Evolutionary conservation across 1,284 basidiomycete species (phyloP).

Genomic region (Ustilago curta): DNA sequence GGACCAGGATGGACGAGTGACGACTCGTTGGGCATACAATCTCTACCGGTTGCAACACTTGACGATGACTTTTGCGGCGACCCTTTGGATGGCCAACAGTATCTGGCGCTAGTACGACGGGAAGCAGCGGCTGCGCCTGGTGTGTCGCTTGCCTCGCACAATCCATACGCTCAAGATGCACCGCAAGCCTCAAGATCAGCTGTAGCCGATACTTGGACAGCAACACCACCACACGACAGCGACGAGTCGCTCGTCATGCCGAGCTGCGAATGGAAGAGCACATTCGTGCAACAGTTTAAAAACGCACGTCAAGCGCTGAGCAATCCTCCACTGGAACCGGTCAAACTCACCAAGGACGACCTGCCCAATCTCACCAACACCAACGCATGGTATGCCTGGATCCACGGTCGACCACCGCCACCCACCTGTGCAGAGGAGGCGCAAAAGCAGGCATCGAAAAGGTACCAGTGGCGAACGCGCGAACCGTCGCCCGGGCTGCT

Average conservation of each 20-base stretch:
- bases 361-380: constrained; percentile 39
- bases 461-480: constrained; percentile 26
- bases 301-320: constrained; percentile 40
- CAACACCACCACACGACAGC: neutral
- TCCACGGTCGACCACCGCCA: constrained; percentile 40
- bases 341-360: constrained; percentile 31
- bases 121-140: constrained; percentile 43
- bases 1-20: constrained; percentile 9
- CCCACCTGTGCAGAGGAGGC: constrained; percentile 10
- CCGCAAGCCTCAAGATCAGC: neutral
- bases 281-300: constrained; percentile 37
- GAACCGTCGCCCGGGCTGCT: constrained; percentile 28
- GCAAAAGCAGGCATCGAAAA: constrained; percentile 16
- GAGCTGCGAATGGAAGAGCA: constrained; percentile 30
- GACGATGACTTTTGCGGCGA: constrained; percentile 58
- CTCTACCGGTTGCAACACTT: constrained; percentile 57
- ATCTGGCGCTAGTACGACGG: constrained; percentile 62
- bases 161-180: constrained; percentile 40
- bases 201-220: too few species aligned
- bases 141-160: constrained; percentile 41
- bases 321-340: constrained; percentile 37
- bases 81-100: constrained; percentile 60
- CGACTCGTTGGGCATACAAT: constrained; percentile 51
- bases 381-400: constrained; percentile 49
- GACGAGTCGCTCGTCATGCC: constrained; percentile 36